Evolutionary conservation across 2,329 filamentous ascomycete genomes (phyloP), one percentile per base, ranked within the genome.

Genomic region (Monosporascus cannonballus): DNA sequence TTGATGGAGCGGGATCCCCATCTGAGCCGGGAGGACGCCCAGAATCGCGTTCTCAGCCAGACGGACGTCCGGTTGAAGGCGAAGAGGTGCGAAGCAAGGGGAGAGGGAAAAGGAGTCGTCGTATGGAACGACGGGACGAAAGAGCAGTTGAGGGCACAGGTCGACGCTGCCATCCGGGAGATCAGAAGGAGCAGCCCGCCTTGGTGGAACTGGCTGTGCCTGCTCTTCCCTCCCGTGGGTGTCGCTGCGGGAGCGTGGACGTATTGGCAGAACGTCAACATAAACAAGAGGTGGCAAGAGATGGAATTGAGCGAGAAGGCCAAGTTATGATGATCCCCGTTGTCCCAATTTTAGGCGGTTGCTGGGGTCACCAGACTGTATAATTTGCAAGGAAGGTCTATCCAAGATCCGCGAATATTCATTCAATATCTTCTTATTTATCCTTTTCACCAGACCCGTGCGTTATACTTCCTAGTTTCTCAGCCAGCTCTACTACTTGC

Each of bases 101-200:
- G 76, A 49, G 67, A 71, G 45, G 83, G 83, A 6, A 79, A 78
- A 47, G 93, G 92, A 0, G 79, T 91, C 3, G 90, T 96, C 36
- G 79, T 99, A 24, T 94, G 89, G 89, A 99, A 99, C 72, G 93
- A 97, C 71, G 83, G 82, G 2, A 83, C 83, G 47, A 85, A 77
- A 64, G 84, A 84, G 37, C 83, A 90, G 56, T 69, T 99, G 64
- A 79, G 81, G 69, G 69, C 65, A 49, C 84, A 90, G 68, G 74
- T 97, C 11, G 76, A 78, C 49, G 75, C 73, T 54, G 87, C 85
- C 7, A 83, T 97, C 73, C 65, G 63, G 4, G 77, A 78, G 55
- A 73, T 96, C 38, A 77, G 76, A 62, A 74, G 64, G 46, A 71
- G 73, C 18, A 94, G 87, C 68, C 89, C 90, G 6, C 71, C 74